A percentile compares a stretch with the other conserved stretches of the same genome.
Evolutionary conservation across 2,329 filamentous ascomycete species (phyloP).

Genomic region (Beauveria australis): DNA sequence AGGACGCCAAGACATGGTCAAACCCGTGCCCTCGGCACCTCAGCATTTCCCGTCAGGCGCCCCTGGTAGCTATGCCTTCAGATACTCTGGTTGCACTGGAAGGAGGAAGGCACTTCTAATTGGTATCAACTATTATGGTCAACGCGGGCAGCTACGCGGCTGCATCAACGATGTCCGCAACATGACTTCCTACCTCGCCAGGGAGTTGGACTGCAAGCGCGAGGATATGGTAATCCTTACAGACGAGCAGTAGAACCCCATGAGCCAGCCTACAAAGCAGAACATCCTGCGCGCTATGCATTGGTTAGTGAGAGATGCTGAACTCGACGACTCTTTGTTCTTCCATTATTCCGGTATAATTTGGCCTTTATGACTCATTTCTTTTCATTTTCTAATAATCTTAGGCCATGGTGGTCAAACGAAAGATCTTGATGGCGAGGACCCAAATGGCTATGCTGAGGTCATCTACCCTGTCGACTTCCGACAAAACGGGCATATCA

Average conservation of each 20-base stretch:
- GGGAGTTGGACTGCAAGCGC: slow-evolving; percentile 83
- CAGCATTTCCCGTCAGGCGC: slow-evolving; percentile 75
- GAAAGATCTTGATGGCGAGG: slow-evolving; percentile 68
- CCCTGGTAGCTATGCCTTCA: slow-evolving; percentile 71
- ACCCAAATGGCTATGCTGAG: slow-evolving; percentile 75
- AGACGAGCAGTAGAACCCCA: slow-evolving; percentile 93
- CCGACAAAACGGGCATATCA: slow-evolving; percentile 69
- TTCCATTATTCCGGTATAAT: slow-evolving; percentile 86
- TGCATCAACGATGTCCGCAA: slow-evolving; percentile 98
- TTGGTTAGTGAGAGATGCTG: slow-evolving; percentile 91
- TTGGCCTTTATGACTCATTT: neutral
- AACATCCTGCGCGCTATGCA: slow-evolving; percentile 96
- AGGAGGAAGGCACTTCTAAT: slow-evolving; percentile 83
- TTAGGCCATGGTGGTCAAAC: slow-evolving; percentile 71
- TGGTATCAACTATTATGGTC: slow-evolving; percentile 94
- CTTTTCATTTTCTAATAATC: neutral
- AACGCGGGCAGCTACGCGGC: slow-evolving; percentile 80
- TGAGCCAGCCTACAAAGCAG: slow-evolving; percentile 93
- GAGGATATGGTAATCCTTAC: slow-evolving; percentile 97
- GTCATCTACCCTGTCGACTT: slow-evolving; percentile 85
- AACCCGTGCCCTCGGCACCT: slow-evolving; percentile 56
- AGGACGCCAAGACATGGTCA: slow-evolving; percentile 43
- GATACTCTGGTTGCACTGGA: slow-evolving; percentile 87
- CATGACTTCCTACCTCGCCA: slow-evolving; percentile 84
- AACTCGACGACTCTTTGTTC: slow-evolving; percentile 88